These are phyloP conservation scores for Aspergillus quadrilineatus DNA, from an alignment of 2,329 filamentous ascomycete species.

Conservation along the genomic window DNA sequence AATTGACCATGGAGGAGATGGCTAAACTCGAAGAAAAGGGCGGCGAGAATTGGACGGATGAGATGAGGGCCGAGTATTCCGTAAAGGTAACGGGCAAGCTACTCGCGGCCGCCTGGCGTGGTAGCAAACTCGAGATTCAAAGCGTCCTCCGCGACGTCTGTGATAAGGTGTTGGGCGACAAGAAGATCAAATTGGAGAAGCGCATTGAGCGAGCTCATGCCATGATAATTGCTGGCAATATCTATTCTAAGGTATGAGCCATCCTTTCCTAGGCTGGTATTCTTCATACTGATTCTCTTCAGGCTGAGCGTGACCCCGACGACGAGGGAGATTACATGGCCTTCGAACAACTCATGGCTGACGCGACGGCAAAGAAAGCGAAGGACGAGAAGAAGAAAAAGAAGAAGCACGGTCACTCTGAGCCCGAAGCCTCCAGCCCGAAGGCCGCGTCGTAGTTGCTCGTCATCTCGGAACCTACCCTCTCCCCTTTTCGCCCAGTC, in stretches of 20 bases:
- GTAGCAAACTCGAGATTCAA: conserved; percentile 97
- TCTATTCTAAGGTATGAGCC: conserved; percentile 73
- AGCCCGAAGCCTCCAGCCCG: conserved; percentile 15
- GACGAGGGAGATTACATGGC: conserved; percentile 99
- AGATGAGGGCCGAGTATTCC: conserved; percentile 94
- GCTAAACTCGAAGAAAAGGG: conserved; percentile 90
- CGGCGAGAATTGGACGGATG: conserved; percentile 97
- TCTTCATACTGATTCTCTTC: conserved; percentile 15
- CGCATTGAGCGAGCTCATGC: conserved; percentile 87
- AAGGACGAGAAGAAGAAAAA: conserved; percentile 70
- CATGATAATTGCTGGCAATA: conserved; percentile 80
- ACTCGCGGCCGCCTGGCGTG: conserved; percentile 91
- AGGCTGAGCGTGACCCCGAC: conserved; percentile 87
- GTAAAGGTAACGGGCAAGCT: conserved; percentile 97
- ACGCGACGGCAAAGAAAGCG: conserved; percentile 93
- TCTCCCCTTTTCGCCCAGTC: neutral
- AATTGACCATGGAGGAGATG: conserved; percentile 99
- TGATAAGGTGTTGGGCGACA: conserved; percentile 77
- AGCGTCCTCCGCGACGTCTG: conserved; percentile 92
- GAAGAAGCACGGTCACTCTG: conserved; percentile 38
- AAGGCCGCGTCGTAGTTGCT: conserved; percentile 7
- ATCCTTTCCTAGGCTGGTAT: conserved; percentile 7
- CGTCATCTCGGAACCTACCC: neutral
- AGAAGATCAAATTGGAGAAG: conserved; percentile 78
- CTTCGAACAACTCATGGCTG: conserved; percentile 95